Base-by-base conservation (phyloP, 768 basidiomycete species). In the Boletus speciosus region DNA sequence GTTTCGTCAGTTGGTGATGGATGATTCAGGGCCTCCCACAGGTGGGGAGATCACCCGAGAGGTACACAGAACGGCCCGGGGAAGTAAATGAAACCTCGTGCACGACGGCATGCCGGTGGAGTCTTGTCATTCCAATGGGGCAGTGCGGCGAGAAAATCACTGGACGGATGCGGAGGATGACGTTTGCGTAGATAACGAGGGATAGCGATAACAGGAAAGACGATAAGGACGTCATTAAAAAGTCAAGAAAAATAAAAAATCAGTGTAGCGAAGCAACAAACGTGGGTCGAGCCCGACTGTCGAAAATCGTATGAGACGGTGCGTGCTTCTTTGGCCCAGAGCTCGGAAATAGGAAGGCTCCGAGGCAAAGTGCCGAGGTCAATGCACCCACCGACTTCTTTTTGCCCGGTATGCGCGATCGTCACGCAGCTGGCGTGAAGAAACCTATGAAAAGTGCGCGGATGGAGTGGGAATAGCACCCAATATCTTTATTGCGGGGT, bases 41-140 rank as follows among this genome's bases (percentile, higher is more conserved):
- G 29, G 21, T 29, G 31, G 7, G 19, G 25, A 42, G 52, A 60
- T 55, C 48, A 55, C 45, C 52, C 48, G 41, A 42, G 14, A 62
- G 58, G 47, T 6, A 60, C 61, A 27, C 52, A 52, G 35, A 50
- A 36, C 61, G 60, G 63, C 54, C 63, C 56, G 57, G 49, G 62
- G 54, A 49, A 48, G 55, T 49, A 54, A 55, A 56, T 63, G 41
- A 53, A 55, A 57, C 49, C 61, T 63, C 62, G 62, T 63, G 61
- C 58, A 47, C 47, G 36, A 40, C 54, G 35, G 45, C 55, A 60
- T 54, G 58, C 43, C 48, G 44, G 46, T 61, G 60, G 56, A 47
- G 59, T 57, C 12, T 41, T 41, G 29, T 29, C 37, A 38, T 44
- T 14, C 11, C 31, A 15, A 12, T 48, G 44, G 49, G 57, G 61